Percentiles rank a stretch among this genome's conserved stretches.
These are phyloP conservation scores for Nemania sp. DNA, from an alignment of 2,329 filamentous ascomycete genomes.

Conservation along the genomic window DNA sequence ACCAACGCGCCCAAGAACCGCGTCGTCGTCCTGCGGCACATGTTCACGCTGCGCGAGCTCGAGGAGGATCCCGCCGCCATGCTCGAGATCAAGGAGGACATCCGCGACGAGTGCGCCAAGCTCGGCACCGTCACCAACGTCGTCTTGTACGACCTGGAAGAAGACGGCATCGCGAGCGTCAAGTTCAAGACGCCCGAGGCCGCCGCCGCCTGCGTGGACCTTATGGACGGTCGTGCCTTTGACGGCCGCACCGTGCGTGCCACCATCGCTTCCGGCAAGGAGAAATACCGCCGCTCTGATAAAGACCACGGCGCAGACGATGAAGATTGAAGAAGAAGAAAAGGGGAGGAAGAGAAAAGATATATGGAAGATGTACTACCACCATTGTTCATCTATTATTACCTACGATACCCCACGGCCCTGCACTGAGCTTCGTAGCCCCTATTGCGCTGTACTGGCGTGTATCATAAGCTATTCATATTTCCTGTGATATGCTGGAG, in stretches of 20 bases:
- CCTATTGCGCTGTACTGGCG: not conserved
- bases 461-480: not conserved
- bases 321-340: conserved; percentile 34
- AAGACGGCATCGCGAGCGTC: conserved; percentile 85
- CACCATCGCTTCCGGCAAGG: conserved; percentile 75
- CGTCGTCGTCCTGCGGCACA: conserved; percentile 87
- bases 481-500: not conserved
- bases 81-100: conserved; percentile 93
- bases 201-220: conserved; percentile 76
- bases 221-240: conserved; percentile 86
- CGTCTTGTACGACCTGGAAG: conserved; percentile 87
- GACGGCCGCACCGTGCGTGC: conserved; percentile 78
- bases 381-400: conserved; percentile 12
- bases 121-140: conserved; percentile 91
- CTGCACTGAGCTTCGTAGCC: conserved; percentile 6
- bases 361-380: conserved; percentile 24
- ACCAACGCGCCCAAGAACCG: conserved; percentile 74
- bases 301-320: conserved; percentile 57
- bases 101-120: conserved; percentile 89
- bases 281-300: conserved; percentile 78
- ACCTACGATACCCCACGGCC: conserved; percentile 20
- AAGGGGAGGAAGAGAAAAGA: not conserved
- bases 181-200: conserved; percentile 79
- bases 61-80: conserved; percentile 85
- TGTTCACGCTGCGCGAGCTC: conserved; percentile 90